A percentile compares a stretch with the other conserved stretches of the same genome.
Evolutionary conservation across 179 eudicot species (phyloP).

Genomic region (Carnegiea gigantea): DNA sequence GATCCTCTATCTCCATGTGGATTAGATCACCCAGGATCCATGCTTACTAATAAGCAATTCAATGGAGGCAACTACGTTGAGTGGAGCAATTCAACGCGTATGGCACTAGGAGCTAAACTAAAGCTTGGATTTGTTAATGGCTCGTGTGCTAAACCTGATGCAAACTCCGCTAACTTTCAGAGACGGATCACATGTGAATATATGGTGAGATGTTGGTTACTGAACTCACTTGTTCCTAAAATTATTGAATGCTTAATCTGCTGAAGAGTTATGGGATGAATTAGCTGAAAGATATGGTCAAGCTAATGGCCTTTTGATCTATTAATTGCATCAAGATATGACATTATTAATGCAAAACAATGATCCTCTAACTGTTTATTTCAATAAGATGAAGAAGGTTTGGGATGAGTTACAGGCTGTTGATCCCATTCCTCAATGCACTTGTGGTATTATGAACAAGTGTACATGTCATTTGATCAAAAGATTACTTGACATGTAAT

Average conservation of each 20-base stretch:
- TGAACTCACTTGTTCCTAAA: not conserved
- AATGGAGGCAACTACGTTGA: too few relatives aligned
- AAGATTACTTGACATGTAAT: not conserved
- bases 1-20: too few relatives aligned
- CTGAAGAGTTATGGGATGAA: constrained; percentile 4
- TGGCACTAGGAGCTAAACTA: not conserved
- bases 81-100: not conserved
- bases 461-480: not conserved
- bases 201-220: constrained; percentile 1
- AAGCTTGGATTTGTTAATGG: not conserved
- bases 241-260: not conserved
- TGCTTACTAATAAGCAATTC: too few relatives aligned
- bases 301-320: not conserved
- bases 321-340: not conserved
- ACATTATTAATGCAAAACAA: not conserved
- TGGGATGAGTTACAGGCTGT: not conserved
- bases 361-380: not conserved
- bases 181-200: not conserved
- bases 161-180: not conserved
- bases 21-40: too few relatives aligned
- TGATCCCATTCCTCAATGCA: not conserved
- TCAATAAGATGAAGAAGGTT: not conserved
- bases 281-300: not conserved
- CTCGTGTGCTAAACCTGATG: not conserved
- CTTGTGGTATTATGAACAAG: not conserved